phyloP scores from a whole-genome alignment of 768 basidiomycete species.

The Lactarius hatsudake region DNA sequence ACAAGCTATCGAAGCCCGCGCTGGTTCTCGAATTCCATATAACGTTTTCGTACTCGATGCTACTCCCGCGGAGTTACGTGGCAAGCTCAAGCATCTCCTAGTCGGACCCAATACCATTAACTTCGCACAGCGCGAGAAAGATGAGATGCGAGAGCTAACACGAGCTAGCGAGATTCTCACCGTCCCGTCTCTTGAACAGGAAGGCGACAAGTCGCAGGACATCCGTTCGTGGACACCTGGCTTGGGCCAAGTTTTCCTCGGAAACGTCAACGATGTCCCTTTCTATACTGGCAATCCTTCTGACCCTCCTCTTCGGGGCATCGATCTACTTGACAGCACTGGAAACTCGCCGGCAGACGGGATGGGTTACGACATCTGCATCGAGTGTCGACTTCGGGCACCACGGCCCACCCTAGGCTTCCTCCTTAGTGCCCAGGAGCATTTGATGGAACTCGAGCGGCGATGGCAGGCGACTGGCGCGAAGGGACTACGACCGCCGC shows the following conservation, averaged over 20 bases:
- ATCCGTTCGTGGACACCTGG: constrained; percentile 39
- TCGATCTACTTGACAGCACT: constrained; percentile 38
- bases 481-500: constrained; percentile 61
- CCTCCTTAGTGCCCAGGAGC: constrained; percentile 73
- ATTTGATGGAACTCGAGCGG: constrained; percentile 60
- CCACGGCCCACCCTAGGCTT: constrained; percentile 68
- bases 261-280: constrained; percentile 80
- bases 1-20: constrained; percentile 50
- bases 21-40: constrained; percentile 49
- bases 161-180: constrained; percentile 75
- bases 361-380: constrained; percentile 77
- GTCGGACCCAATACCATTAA: constrained; percentile 63
- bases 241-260: constrained; percentile 72
- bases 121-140: constrained; percentile 79
- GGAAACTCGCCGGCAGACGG: constrained; percentile 49
- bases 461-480: constrained; percentile 44
- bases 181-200: constrained; percentile 26
- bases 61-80: constrained; percentile 43
- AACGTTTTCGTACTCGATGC: constrained; percentile 78
- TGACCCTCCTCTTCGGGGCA: constrained; percentile 7
- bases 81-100: constrained; percentile 50
- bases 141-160: constrained; percentile 88
- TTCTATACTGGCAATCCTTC: constrained; percentile 28
- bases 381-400: constrained; percentile 83
- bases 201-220: constrained; percentile 35